Evolutionary conservation across 1,284 basidiomycete species (phyloP), one percentile per base, ranked within the genome.

Genomic region (Termitomyces sp.): DNA sequence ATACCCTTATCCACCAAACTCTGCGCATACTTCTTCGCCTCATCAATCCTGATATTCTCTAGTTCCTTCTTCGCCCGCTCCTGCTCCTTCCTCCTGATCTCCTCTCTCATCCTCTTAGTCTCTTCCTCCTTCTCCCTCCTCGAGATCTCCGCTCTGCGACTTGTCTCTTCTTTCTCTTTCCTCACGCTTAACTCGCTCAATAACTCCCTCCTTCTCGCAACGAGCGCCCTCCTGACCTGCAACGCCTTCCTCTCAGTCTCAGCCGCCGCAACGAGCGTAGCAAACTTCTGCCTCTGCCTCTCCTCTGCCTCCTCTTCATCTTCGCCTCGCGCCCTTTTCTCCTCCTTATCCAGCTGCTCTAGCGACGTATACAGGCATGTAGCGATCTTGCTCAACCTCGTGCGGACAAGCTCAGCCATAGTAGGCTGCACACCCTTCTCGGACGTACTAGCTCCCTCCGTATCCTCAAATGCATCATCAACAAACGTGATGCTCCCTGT

Each of bases 161-260:
- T 82, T 1, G 88, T 86, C 66, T 95, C 93, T 67, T 97, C 94
- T 71, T 91, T 92, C 75, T 96, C 93, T 68, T 91, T 90, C 60
- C 92, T 80, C 16, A 87, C 86, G 39, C 82, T 82, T 56, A 96
- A 78, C 75, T 98, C 94, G 55, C 87, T 87, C 52, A 93, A 76
- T 46, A 97, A 77, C 75, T 97, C 93, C 55, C 93, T 82, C 48
- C 96, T 83, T 38, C 92, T 83, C 13, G 91, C 90, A 18, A 97
- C 84, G 58, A 98, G 80, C 7, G 91, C 86, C 38, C 90, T 80
- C 33, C 90, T 83, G 42, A 93, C 71, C 49, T 84, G 80, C 46
- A 92, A 71, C 1, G 85, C 84, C 66, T 89, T 88, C 53, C 92
- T 81, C 67, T 96, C 88, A 0, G 78, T 76, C 46, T 87, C 75